Percentiles rank a stretch among this genome's conserved stretches.
Conservation (phyloP, 2,329 filamentous ascomycete genomes). For the Phialophora verrucosa region DNA sequence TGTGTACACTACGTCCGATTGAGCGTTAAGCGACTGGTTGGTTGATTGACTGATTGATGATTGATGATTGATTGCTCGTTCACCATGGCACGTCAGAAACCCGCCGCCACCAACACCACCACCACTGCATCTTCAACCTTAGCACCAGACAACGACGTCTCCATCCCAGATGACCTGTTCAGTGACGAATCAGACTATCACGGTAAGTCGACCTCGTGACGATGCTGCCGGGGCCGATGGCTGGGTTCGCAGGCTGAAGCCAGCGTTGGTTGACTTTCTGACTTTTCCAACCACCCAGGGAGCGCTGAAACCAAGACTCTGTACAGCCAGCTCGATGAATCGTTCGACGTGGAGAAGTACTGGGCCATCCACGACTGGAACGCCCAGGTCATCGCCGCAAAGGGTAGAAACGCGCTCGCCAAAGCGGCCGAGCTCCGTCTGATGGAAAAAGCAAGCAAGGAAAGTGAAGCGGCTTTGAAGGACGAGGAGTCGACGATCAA, state of each 20-base stretch:
- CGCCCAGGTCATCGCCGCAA: slow-evolving; percentile 32
- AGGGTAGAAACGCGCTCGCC: slow-evolving; percentile 15
- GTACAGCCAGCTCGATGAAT: slow-evolving; percentile 58
- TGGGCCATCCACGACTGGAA: slow-evolving; percentile 46
- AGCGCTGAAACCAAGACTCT: slow-evolving; percentile 56
- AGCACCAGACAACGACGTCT: slow-evolving; percentile 3
- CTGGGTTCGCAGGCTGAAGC: neutral
- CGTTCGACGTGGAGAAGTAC: slow-evolving; percentile 60
- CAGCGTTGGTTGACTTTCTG: neutral
- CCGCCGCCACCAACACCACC: neutral
- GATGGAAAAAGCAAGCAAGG: slow-evolving; percentile 15
- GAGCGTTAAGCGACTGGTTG: neutral
- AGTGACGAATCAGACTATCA: slow-evolving; percentile 56
- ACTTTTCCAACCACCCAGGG: slow-evolving; percentile 51
- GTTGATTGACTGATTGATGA: neutral
- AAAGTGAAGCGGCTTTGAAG: slow-evolving; percentile 4
- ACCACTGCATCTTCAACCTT: slow-evolving; percentile 2
- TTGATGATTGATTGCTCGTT: neutral
- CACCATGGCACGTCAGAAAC: slow-evolving; percentile 2
- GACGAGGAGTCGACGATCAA: neutral
- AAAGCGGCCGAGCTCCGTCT: slow-evolving; percentile 9
- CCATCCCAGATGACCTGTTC: slow-evolving; percentile 41
- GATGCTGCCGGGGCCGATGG: neutral
- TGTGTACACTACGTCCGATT: neutral
- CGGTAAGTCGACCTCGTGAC: slow-evolving; percentile 40